Evolutionary conservation across 2,329 filamentous ascomycete species (phyloP).

Genomic region (Neonectria punicea): DNA sequence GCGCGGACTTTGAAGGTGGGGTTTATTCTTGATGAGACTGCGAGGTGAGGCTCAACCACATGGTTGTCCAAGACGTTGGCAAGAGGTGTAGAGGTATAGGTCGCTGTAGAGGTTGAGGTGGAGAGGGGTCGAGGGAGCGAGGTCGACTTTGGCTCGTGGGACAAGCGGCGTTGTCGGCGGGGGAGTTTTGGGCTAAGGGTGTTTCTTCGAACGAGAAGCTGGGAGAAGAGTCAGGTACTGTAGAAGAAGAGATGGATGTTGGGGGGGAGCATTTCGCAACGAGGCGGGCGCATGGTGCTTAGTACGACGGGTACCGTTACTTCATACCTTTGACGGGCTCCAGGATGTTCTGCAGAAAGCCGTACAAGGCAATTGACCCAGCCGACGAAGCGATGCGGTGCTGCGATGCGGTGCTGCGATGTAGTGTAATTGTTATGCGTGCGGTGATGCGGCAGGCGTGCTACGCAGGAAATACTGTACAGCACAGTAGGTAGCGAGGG

Average conservation of each 20-base stretch:
- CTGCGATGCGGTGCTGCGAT: not conserved
- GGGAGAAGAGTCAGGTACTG: constrained; percentile 16
- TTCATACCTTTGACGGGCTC: constrained; percentile 27
- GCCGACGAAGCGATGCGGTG: constrained; percentile 26
- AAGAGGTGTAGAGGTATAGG: not conserved
- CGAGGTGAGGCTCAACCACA: constrained; percentile 7
- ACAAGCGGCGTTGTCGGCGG: constrained; percentile 13
- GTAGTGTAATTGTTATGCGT: constrained; percentile 6
- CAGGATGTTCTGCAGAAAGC: constrained; percentile 26
- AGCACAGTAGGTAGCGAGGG: not conserved
- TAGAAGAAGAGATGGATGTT: not conserved
- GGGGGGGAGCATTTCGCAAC: constrained; percentile 16
- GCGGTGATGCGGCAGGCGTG: constrained; percentile 1
- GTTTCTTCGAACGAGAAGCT: constrained; percentile 9
- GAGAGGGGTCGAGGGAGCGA: constrained; percentile 3
- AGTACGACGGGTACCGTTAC: constrained; percentile 11
- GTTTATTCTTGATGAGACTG: not conserved
- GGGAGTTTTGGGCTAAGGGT: constrained; percentile 8
- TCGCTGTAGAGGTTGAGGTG: not conserved
- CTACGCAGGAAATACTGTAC: not conserved
- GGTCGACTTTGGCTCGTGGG: constrained; percentile 15
- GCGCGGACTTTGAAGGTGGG: constrained; percentile 5
- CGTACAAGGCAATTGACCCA: constrained; percentile 31
- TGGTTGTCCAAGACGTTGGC: constrained; percentile 2
- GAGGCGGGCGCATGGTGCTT: not conserved